These are phyloP conservation scores for Phytophthora colocasiae DNA, from an alignment of 352 stramenopile genomes.

Conservation along the genomic window DNA sequence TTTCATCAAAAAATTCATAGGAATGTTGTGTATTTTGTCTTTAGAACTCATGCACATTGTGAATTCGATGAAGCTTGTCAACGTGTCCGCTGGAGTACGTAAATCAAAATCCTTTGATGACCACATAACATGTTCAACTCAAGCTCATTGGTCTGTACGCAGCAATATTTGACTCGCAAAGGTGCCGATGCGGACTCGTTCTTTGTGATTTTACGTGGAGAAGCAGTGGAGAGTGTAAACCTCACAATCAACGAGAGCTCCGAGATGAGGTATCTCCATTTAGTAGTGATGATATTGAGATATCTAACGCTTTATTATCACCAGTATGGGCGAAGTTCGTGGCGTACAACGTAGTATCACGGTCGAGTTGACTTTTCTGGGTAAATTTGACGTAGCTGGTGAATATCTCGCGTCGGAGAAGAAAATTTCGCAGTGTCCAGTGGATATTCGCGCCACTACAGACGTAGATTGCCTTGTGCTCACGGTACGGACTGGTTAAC, in stretches of 20 bases:
- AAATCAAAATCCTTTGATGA: not conserved
- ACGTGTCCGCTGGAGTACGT: constrained; percentile 57
- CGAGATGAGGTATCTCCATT: constrained; percentile 50
- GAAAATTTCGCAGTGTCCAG: constrained; percentile 67
- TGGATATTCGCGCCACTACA: constrained; percentile 77
- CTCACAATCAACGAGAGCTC: constrained; percentile 68
- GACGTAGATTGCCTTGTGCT: constrained; percentile 81
- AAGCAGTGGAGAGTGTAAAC: constrained; percentile 74
- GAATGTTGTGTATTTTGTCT: not conserved
- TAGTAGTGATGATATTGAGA: not conserved
- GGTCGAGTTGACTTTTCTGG: constrained; percentile 78
- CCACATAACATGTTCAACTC: not conserved
- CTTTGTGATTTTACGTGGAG: constrained; percentile 76
- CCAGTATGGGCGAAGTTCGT: constrained; percentile 61
- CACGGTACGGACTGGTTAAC: constrained; percentile 44
- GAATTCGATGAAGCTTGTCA: constrained; percentile 86
- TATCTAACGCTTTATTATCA: not conserved
- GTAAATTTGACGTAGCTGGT: constrained; percentile 82
- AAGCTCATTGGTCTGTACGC: not conserved
- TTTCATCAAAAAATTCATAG: not conserved
- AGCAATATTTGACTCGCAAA: constrained; percentile 87
- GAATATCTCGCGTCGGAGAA: constrained; percentile 83
- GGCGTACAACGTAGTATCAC: constrained; percentile 74
- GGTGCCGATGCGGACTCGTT: constrained; percentile 80
- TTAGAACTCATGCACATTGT: constrained; percentile 87